A percentile compares a stretch with the other conserved stretches of the same genome.
Conservation (phyloP, 179 eudicot species). For the Vitellaria paradoxa region DNA sequence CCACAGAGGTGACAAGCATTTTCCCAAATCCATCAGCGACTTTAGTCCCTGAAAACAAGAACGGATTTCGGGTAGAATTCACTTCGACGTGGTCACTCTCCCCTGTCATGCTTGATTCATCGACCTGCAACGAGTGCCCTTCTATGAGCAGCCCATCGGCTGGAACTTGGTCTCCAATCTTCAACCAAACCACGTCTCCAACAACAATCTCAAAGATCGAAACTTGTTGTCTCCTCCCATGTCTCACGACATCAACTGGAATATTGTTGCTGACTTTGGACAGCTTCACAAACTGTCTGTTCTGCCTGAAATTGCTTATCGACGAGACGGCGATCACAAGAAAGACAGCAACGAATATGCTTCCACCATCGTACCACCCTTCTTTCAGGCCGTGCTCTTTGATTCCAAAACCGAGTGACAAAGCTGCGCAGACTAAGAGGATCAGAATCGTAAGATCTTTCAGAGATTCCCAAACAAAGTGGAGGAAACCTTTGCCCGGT, state of each 20-base stretch:
- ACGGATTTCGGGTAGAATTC: conserved; percentile 17
- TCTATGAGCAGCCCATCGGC: conserved; percentile 38
- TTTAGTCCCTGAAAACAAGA: conserved; percentile 30
- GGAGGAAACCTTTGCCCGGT: conserved; percentile 16
- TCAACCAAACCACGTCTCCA: conserved; percentile 33
- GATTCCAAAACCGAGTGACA: conserved; percentile 37
- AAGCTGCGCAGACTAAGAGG: conserved; percentile 30
- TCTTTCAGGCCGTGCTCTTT: conserved; percentile 24
- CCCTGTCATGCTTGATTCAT: conserved; percentile 32
- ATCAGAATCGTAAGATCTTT: conserved; percentile 31
- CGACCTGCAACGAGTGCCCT: conserved; percentile 29
- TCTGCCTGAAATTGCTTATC: conserved; percentile 22
- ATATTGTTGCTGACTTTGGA: conserved; percentile 21
- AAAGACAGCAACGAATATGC: conserved; percentile 29
- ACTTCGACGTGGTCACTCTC: not conserved
- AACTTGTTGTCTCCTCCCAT: conserved; percentile 23
- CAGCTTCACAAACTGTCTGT: conserved; percentile 25
- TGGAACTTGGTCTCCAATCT: conserved; percentile 2
- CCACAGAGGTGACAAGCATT: conserved; percentile 43
- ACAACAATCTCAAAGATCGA: conserved; percentile 31
- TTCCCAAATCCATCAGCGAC: conserved; percentile 31
- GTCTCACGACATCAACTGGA: conserved; percentile 22
- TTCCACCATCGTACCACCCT: conserved; percentile 45
- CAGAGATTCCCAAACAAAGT: conserved; percentile 26
- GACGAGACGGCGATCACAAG: conserved; percentile 30